Percentiles rank a stretch among this genome's conserved stretches.
phyloP scores from a whole-genome alignment of 2,329 filamentous ascomycete species.

The Cryoendolithus antarcticus region DNA sequence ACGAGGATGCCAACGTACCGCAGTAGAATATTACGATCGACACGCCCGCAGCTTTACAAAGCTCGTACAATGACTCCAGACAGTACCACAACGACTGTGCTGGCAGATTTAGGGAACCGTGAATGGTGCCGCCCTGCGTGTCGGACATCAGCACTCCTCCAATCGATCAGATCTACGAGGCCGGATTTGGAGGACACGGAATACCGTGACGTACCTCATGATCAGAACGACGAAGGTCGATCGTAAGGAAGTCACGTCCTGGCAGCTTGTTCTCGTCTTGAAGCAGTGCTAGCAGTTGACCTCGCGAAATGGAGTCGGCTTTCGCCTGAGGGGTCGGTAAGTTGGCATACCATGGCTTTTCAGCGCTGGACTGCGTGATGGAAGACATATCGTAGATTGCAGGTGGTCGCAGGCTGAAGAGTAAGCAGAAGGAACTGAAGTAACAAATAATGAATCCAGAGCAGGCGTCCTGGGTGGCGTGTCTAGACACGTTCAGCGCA shows the following conservation, averaged over 20 bases:
- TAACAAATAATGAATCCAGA: no score
- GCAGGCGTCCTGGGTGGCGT: no score
- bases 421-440: no score
- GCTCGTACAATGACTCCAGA: conserved; percentile 35
- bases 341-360: conserved; percentile 3
- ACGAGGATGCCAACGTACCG: conserved; percentile 26
- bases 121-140: conserved; percentile 47
- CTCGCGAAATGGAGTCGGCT: neutral
- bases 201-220: conserved; percentile 36
- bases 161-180: no score
- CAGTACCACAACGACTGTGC: conserved; percentile 44
- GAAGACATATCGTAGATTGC: no score
- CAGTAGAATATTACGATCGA: conserved; percentile 44
- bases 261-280: conserved; percentile 1
- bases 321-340: conserved; percentile 1
- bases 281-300: neutral
- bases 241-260: neutral
- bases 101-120: conserved; percentile 45
- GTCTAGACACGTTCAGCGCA: no score
- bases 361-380: neutral
- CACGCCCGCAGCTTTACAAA: conserved; percentile 39
- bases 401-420: no score
- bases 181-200: no score
- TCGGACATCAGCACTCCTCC: neutral
- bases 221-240: conserved; percentile 43